These are phyloP conservation scores for Codiaeum variegatum DNA, from an alignment of 441 rosid genomes.

Conservation along the genomic window DNA sequence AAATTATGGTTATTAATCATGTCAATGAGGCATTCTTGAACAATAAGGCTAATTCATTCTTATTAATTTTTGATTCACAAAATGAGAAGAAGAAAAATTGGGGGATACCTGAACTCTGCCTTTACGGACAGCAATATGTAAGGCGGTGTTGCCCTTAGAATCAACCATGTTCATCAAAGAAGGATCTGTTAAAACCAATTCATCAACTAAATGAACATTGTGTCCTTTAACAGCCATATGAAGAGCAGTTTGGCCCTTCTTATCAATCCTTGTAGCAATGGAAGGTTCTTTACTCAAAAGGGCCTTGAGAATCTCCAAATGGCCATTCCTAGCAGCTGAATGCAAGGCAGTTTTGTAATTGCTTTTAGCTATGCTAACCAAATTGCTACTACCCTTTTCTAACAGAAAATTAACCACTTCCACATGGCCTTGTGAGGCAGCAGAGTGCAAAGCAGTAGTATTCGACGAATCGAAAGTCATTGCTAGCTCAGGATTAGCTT, in stretches of 20 bases:
- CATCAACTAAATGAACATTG: slow-evolving; percentile 55
- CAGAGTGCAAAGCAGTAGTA: slow-evolving; percentile 76
- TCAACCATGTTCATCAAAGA: slow-evolving; percentile 64
- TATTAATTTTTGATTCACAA: background rate
- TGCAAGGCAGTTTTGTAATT: slow-evolving; percentile 78
- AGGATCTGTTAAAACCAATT: slow-evolving; percentile 51
- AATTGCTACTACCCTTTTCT: slow-evolving; percentile 43
- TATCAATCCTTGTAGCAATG: slow-evolving; percentile 52
- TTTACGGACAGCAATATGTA: slow-evolving; percentile 83
- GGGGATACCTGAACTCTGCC: slow-evolving; percentile 54
- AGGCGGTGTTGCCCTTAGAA: slow-evolving; percentile 61
- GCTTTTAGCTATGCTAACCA: slow-evolving; percentile 67
- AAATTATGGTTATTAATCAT: background rate
- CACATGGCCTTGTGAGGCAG: slow-evolving; percentile 78
- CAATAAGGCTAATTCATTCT: background rate
- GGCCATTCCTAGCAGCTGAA: slow-evolving; percentile 87
- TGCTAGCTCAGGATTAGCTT: slow-evolving; percentile 51
- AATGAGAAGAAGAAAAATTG: background rate
- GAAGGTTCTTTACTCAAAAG: slow-evolving; percentile 59
- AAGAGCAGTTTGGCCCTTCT: slow-evolving; percentile 92
- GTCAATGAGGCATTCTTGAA: background rate
- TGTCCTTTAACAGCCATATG: slow-evolving; percentile 97
- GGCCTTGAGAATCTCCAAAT: slow-evolving; percentile 61
- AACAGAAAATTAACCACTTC: slow-evolving; percentile 58
- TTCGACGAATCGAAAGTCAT: slow-evolving; percentile 80